A percentile compares a stretch with the other conserved stretches of the same genome.
Evolutionary conservation across 2,329 filamentous ascomycete species (phyloP).

Genomic region (Colletotrichum musicola): DNA sequence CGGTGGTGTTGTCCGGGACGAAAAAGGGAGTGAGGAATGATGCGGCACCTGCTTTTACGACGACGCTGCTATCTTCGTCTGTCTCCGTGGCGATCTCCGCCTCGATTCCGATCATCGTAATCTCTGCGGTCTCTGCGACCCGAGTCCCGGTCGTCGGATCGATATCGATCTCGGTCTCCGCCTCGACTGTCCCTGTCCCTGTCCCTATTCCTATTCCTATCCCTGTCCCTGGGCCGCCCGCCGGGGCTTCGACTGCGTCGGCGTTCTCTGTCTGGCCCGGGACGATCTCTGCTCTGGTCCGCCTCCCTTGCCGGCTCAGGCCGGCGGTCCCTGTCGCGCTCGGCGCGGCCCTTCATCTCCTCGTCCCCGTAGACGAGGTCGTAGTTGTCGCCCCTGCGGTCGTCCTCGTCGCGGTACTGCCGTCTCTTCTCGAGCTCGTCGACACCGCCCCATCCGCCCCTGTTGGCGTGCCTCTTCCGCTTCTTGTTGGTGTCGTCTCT

Average conservation of each 20-base stretch:
- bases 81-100: slow-evolving; percentile 46
- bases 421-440: slow-evolving; percentile 88
- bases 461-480: slow-evolving; percentile 65
- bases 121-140: slow-evolving; percentile 51
- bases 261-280: slow-evolving; percentile 40
- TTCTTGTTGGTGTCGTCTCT: slow-evolving; percentile 87
- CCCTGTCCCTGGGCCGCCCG: slow-evolving; percentile 37
- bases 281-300: slow-evolving; percentile 37
- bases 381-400: slow-evolving; percentile 66
- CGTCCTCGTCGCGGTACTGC: slow-evolving; percentile 82
- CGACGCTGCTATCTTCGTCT: slow-evolving; percentile 42
- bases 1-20: slow-evolving; percentile 10
- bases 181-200: slow-evolving; percentile 27
- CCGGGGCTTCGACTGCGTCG: slow-evolving; percentile 60
- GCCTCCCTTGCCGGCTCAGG: slow-evolving; percentile 15
- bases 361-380: slow-evolving; percentile 86
- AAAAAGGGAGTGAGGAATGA: not conserved
- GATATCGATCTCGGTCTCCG: slow-evolving; percentile 32
- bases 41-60: not conserved
- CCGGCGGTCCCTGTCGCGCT: slow-evolving; percentile 51
- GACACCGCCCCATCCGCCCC: slow-evolving; percentile 92
- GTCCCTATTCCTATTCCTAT: slow-evolving; percentile 3
- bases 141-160: slow-evolving; percentile 42
- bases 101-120: slow-evolving; percentile 48
- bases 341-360: slow-evolving; percentile 69